These are phyloP conservation scores for Mycena indigotica DNA, from an alignment of 768 basidiomycete genomes.

Conservation along the genomic window DNA sequence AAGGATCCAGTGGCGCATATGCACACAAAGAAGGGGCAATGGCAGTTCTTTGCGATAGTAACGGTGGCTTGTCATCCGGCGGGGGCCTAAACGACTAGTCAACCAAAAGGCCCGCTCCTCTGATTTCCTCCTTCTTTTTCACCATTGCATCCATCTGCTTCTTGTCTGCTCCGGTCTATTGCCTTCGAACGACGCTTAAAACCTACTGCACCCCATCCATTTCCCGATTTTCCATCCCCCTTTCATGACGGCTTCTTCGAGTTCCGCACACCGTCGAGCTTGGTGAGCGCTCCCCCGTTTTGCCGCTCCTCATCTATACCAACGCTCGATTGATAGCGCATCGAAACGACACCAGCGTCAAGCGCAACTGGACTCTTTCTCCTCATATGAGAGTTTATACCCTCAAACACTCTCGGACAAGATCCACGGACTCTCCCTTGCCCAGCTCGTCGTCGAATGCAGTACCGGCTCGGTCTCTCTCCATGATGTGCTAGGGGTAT, in stretches of 20 bases:
- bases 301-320: conserved; percentile 2
- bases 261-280: conserved; percentile 19
- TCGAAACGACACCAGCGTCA: conserved; percentile 50
- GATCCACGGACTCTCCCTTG: conserved; percentile 51
- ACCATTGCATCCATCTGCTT: neutral
- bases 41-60: neutral
- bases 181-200: neutral
- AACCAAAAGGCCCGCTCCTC: neutral
- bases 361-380: conserved; percentile 44
- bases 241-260: too few relatives aligned
- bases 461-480: conserved; percentile 44
- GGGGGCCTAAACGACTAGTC: too few relatives aligned
- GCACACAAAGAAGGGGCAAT: neutral
- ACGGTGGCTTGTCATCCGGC: conserved; percentile 1
- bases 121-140: neutral
- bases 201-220: neutral
- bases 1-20: neutral
- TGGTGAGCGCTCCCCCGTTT: conserved; percentile 11
- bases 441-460: conserved; percentile 49
- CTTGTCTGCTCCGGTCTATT: neutral
- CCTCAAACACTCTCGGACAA: conserved; percentile 46
- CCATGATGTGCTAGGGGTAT: conserved; percentile 42
- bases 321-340: conserved; percentile 30
- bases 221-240: neutral
- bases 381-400: conserved; percentile 30